These are phyloP conservation scores for Leishmania amazonensis DNA, from an alignment of 208 protist genomes.

Conservation along the genomic window DNA sequence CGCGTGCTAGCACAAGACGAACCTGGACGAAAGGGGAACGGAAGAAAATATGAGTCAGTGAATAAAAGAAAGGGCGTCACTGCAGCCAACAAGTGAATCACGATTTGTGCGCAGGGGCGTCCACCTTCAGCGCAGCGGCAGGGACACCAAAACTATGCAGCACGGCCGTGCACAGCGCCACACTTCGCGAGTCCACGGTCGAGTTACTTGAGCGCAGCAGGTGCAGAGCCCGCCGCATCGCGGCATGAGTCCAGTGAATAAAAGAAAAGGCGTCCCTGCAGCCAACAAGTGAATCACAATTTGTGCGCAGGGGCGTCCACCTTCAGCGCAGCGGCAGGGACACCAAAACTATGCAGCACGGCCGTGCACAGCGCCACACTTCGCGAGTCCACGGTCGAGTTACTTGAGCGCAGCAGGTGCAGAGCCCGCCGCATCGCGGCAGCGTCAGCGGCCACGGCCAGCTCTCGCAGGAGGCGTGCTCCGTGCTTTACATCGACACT, in stretches of 20 bases:
- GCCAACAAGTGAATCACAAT: neutral
- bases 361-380: constrained; percentile 47
- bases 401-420: constrained; percentile 40
- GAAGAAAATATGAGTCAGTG: neutral
- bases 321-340: constrained; percentile 42
- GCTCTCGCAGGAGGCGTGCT: constrained; percentile 45
- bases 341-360: constrained; percentile 37
- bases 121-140: constrained; percentile 32
- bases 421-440: constrained; percentile 43
- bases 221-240: constrained; percentile 40
- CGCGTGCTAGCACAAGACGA: neutral
- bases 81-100: neutral
- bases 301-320: neutral
- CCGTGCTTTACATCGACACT: constrained; percentile 60
- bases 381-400: constrained; percentile 54
- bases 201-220: constrained; percentile 52
- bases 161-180: constrained; percentile 47
- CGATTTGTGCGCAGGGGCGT: neutral
- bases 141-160: constrained; percentile 43
- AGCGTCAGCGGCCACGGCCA: constrained; percentile 43
- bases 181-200: constrained; percentile 47
- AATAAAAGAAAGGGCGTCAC: neutral
- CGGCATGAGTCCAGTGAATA: neutral
- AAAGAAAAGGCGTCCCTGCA: neutral
- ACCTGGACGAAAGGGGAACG: neutral